Evolutionary conservation across 2,329 filamentous ascomycete genomes (phyloP).

Genomic region (Ceratocystis destructans): DNA sequence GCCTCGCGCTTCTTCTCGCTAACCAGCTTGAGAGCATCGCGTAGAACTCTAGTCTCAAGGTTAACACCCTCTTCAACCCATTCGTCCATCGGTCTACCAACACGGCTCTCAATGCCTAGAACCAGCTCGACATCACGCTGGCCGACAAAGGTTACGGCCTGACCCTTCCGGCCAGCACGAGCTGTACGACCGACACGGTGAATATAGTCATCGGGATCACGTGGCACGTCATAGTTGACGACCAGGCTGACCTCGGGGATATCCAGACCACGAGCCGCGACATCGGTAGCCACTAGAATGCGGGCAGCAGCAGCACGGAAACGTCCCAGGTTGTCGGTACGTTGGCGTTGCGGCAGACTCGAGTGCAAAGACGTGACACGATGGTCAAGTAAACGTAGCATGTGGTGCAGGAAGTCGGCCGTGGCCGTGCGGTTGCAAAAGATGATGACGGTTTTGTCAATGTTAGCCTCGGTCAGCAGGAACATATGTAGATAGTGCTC

Average conservation of each 20-base stretch:
- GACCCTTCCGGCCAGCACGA: slow-evolving; percentile 71
- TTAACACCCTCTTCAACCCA: slow-evolving; percentile 89
- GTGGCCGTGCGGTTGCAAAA: slow-evolving; percentile 90
- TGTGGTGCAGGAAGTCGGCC: slow-evolving; percentile 76
- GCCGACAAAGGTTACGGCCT: slow-evolving; percentile 76
- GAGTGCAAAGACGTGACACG: slow-evolving; percentile 87
- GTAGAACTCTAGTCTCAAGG: slow-evolving; percentile 75
- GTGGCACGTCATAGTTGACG: slow-evolving; percentile 87
- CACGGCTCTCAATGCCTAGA: slow-evolving; percentile 75
- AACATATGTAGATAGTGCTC: slow-evolving; percentile 91
- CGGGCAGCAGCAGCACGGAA: slow-evolving; percentile 83
- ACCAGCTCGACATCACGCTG: slow-evolving; percentile 86
- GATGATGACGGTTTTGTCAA: slow-evolving; percentile 67
- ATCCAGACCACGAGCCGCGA: slow-evolving; percentile 85
- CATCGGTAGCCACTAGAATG: slow-evolving; percentile 87
- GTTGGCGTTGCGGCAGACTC: slow-evolving; percentile 67
- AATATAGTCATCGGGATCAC: slow-evolving; percentile 96
- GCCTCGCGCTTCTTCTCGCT: slow-evolving; percentile 94
- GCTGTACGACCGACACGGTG: slow-evolving; percentile 93
- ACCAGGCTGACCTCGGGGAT: slow-evolving; percentile 86
- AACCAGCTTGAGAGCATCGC: slow-evolving; percentile 75
- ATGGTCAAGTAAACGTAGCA: slow-evolving; percentile 74
- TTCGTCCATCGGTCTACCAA: slow-evolving; percentile 64
- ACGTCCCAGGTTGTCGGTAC: slow-evolving; percentile 73
- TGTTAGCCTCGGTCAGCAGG: slow-evolving; percentile 63